Evolutionary conservation across 257 asterid species (phyloP).

Genomic region (Jacaranda mimosifolia): DNA sequence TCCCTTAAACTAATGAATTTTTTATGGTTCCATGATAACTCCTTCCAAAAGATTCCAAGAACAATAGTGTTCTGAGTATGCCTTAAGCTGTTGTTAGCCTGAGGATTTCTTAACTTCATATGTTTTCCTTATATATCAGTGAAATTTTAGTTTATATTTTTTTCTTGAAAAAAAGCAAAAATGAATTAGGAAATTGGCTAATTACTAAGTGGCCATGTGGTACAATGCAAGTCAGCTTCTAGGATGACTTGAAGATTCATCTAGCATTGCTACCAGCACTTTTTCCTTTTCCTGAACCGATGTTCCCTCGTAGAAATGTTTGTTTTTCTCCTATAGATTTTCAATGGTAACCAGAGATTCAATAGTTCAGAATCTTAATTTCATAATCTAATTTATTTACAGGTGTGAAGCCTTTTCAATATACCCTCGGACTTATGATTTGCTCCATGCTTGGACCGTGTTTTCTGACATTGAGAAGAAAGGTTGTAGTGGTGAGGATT

Average conservation of each 20-base stretch:
- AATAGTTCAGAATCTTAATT: constrained; percentile 9
- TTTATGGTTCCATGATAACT: neutral
- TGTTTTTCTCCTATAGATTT: neutral
- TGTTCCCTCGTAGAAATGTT: neutral
- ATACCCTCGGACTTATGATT: constrained; percentile 81
- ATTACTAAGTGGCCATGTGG: neutral
- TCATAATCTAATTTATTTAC: constrained; percentile 21
- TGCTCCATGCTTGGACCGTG: constrained; percentile 84
- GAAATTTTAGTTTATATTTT: neutral
- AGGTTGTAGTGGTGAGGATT: constrained; percentile 86
- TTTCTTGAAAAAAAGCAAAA: neutral
- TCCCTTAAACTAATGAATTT: neutral
- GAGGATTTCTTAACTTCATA: neutral
- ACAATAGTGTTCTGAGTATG: too few relatives aligned
- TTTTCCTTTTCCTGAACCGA: neutral
- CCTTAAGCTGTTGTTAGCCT: neutral
- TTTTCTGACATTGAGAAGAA: constrained; percentile 79
- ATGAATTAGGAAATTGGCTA: neutral
- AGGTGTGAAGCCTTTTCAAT: constrained; percentile 89
- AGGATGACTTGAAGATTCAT: neutral
- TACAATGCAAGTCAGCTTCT: neutral
- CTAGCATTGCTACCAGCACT: neutral
- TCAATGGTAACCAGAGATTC: neutral
- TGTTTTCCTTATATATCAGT: neutral
- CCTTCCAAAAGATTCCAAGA: neutral